Percentiles rank a stretch among this genome's conserved stretches.
These are phyloP conservation scores for Rossbeevera mucosa DNA, from an alignment of 768 basidiomycete species.

Conservation along the genomic window DNA sequence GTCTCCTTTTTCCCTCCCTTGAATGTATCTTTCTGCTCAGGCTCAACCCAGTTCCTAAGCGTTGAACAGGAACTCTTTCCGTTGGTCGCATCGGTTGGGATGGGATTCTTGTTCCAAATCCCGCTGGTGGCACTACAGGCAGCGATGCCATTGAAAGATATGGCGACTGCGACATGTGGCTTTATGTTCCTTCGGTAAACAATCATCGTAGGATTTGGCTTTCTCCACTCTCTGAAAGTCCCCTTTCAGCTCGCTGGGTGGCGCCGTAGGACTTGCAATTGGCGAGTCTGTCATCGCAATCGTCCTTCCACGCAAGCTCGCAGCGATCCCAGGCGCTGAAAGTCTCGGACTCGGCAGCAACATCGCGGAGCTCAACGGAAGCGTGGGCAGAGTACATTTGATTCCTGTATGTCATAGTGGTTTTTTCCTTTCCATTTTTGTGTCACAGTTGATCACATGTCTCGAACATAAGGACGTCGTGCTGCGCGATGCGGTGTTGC, in stretches of 20 bases:
- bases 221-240: not conserved
- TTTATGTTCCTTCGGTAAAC: slow-evolving; percentile 63
- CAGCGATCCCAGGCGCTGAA: slow-evolving; percentile 28
- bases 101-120: slow-evolving; percentile 60
- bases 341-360: slow-evolving; percentile 31
- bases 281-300: slow-evolving; percentile 67
- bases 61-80: slow-evolving; percentile 61
- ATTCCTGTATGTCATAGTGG: slow-evolving; percentile 9
- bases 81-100: slow-evolving; percentile 59
- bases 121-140: slow-evolving; percentile 78
- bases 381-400: slow-evolving; percentile 38
- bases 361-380: slow-evolving; percentile 40
- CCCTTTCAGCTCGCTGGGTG: slow-evolving; percentile 54
- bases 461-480: not conserved
- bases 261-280: slow-evolving; percentile 66
- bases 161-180: slow-evolving; percentile 76
- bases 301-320: slow-evolving; percentile 38
- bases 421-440: not conserved
- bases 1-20: slow-evolving; percentile 8
- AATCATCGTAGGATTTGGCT: not conserved
- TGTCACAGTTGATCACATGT: not conserved
- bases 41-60: slow-evolving; percentile 31
- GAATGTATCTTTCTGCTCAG: not conserved
- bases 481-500: slow-evolving; percentile 39
- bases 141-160: slow-evolving; percentile 80